Base-by-base conservation (phyloP, 2,329 filamentous ascomycete species). In the Erysiphe pisi region DNA sequence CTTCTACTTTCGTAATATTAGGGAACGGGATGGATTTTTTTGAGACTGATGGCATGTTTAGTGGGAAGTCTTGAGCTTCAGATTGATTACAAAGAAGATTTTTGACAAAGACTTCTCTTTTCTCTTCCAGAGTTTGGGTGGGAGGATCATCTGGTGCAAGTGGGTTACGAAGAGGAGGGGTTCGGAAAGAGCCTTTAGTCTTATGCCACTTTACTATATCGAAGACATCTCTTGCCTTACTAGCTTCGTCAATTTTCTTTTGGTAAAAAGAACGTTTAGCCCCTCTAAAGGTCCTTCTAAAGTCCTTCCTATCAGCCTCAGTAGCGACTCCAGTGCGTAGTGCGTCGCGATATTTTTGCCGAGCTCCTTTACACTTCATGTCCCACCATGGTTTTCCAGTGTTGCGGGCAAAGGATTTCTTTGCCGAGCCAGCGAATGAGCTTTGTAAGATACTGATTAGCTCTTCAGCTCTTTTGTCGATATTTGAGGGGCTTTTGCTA, bases 381-480 rank as follows among this genome's bases (percentile, higher is more conserved):
- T 73, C 36, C 68, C 68, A 73, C 22, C 36, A 47, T 3, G 16
- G 68, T 40, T 73, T 25, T 14, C 68, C 68, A 18, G 9, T 73
- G 12, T 25, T 73, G 14, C 22, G 40, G 1, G n/a, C 31, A 20
- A 73, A 40, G 6, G 0, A 45, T 45, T 28, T 25, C 18, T 73
- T 73, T n/a, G 31, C 68, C 22, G 36, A 73, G 1, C 40, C 22
- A 7, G 20, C 9, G 22, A 45, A 45, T 11, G 25, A 73, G 7
- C n/a, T 45, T n/a, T 73, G n/a, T 14, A 47, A 18, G 7, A 28
- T 45, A n/a, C 45, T 31, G 36, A 73, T 25, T 6, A 49, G 36
- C 11, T 73, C 68, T 22, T 73, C 68, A n/a, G 68, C 40, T 73
- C 40, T 73, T 16, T 25, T 45, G n/a, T 73, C 68, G 14, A 58